Conservation (phyloP, 805 yeast genomes). For the Yarrowia hollandica region DNA sequence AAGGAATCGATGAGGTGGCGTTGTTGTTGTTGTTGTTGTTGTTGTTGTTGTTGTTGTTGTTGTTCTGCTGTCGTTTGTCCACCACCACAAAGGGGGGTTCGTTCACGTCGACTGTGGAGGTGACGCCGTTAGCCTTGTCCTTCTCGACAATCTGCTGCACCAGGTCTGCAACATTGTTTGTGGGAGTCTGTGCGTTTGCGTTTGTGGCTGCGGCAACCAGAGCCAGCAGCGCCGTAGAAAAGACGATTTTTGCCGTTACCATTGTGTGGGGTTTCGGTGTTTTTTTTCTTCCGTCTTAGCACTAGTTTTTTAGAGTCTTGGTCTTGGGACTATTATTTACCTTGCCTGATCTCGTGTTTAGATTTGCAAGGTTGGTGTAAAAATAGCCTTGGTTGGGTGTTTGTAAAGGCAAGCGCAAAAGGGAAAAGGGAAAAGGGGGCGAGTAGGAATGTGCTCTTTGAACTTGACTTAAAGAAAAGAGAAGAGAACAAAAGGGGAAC, state of each 20-base stretch:
- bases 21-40: not conserved
- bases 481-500: too few relatives aligned
- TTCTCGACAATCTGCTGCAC: conserved; percentile 16
- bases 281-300: not conserved
- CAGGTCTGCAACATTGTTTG: conserved; percentile 22
- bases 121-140: not conserved
- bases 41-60: not conserved
- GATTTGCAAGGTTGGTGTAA: conserved; percentile 17
- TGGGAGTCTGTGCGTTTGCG: too few relatives aligned
- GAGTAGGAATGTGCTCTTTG: too few relatives aligned
- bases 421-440: too few relatives aligned
- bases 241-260: conserved; percentile 11
- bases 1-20: conserved; percentile 4
- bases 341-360: conserved; percentile 22
- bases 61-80: conserved; percentile 3
- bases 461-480: too few relatives aligned
- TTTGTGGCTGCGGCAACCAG: not conserved
- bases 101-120: not conserved
- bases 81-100: conserved; percentile 6
- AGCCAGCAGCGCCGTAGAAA: conserved; percentile 9
- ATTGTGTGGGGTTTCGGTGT: not conserved
- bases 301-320: not conserved
- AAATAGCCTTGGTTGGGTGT: conserved; percentile 14
- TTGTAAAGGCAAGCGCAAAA: too few relatives aligned
- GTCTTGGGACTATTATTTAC: too few relatives aligned